phyloP scores from a whole-genome alignment of 1,284 basidiomycete genomes.

The Thecaphora thlaspeos region DNA sequence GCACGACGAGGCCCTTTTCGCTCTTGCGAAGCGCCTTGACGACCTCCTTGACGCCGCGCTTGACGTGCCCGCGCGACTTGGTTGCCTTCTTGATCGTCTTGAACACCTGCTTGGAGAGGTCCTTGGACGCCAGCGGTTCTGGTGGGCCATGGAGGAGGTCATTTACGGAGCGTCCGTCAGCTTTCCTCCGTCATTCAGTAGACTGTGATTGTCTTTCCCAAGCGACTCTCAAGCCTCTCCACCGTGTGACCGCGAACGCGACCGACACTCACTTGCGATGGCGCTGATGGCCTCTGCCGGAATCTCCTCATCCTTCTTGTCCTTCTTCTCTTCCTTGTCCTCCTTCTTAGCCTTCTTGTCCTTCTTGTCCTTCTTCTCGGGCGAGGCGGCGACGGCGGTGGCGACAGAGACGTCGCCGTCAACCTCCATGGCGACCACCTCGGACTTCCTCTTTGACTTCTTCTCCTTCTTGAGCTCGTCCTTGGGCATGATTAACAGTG shows the following conservation, averaged over 20 bases:
- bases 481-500: slow-evolving; percentile 44
- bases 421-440: slow-evolving; percentile 32
- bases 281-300: slow-evolving; percentile 25
- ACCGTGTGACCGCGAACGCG: neutral
- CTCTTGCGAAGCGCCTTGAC: slow-evolving; percentile 56
- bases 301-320: slow-evolving; percentile 25
- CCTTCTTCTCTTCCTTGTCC: slow-evolving; percentile 26
- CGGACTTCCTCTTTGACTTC: slow-evolving; percentile 42
- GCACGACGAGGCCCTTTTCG: slow-evolving; percentile 68
- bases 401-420: slow-evolving; percentile 5
- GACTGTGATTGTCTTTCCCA: too few species aligned
- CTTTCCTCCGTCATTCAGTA: too few species aligned
- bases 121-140: slow-evolving; percentile 50
- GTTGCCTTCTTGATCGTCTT: slow-evolving; percentile 57
- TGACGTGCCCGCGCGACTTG: slow-evolving; percentile 56
- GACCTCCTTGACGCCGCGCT: slow-evolving; percentile 58
- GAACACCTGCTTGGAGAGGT: slow-evolving; percentile 55
- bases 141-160: neutral
- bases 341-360: slow-evolving; percentile 48
- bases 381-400: slow-evolving; percentile 14
- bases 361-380: slow-evolving; percentile 39
- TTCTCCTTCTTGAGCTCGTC: slow-evolving; percentile 50
- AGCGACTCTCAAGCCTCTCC: too few species aligned
- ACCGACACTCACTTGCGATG: slow-evolving; percentile 36
- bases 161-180: neutral